Conservation (phyloP, 805 yeast genomes). For the Saturnispora zaruensis region DNA sequence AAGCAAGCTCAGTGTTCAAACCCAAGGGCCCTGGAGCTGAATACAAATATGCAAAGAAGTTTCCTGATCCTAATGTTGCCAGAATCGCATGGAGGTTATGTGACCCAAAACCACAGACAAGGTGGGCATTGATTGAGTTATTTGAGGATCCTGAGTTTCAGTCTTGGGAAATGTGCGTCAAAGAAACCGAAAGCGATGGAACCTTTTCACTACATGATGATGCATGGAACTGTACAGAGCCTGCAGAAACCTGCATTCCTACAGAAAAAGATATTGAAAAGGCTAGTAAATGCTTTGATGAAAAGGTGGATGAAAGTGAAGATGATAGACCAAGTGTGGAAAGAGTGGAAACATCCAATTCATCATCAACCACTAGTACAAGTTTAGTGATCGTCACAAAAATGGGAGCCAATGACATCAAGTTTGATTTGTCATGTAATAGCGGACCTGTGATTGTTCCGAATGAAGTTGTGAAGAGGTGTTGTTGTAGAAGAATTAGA, state of each 20-base stretch:
- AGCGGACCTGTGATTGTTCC: conserved; percentile 21
- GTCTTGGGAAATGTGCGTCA: conserved; percentile 53
- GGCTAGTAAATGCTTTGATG: conserved; percentile 1
- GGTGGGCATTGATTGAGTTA: conserved; percentile 52
- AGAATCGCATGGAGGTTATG: conserved; percentile 74
- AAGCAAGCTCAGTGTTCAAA: background rate
- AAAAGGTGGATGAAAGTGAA: conserved; percentile 8
- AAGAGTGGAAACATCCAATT: conserved; percentile 14
- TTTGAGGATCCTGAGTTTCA: conserved; percentile 63
- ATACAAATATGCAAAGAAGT: conserved; percentile 59
- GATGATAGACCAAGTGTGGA: conserved; percentile 16
- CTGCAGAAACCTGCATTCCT: background rate
- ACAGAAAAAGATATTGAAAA: background rate
- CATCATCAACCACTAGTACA: background rate
- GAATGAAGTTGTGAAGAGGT: conserved; percentile 19
- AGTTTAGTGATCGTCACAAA: conserved; percentile 8
- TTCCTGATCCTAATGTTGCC: conserved; percentile 52
- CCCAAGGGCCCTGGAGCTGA: conserved; percentile 61
- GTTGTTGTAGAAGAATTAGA: conserved; percentile 14
- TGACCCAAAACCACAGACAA: conserved; percentile 49
- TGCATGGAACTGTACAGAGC: conserved; percentile 3
- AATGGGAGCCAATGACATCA: conserved; percentile 10
- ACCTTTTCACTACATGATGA: conserved; percentile 4
- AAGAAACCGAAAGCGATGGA: conserved; percentile 33
- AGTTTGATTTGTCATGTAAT: conserved; percentile 13